These are phyloP conservation scores for Marasmius oreades DNA, from an alignment of 1,284 basidiomycete genomes.

Conservation along the genomic window DNA sequence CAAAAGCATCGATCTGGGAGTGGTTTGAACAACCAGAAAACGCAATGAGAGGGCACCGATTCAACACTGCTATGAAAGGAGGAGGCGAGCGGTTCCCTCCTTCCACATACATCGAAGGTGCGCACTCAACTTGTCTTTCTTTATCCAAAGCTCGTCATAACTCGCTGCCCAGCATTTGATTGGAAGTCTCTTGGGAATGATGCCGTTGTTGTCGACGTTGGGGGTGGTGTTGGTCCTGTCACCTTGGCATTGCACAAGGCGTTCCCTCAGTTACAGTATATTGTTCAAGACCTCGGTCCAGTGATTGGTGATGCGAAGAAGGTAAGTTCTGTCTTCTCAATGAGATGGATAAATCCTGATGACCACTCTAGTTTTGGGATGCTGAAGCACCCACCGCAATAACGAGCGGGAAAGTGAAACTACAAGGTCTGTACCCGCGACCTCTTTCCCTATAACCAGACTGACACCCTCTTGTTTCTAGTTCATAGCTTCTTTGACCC, in stretches of 20 bases:
- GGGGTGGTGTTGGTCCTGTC: constrained; percentile 16
- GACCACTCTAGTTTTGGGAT: background rate
- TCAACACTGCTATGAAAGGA: constrained; percentile 14
- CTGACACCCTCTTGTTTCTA: constrained; percentile 6
- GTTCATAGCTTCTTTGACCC: constrained; percentile 24
- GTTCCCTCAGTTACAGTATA: constrained; percentile 11
- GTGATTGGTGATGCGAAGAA: constrained; percentile 11
- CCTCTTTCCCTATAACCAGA: background rate
- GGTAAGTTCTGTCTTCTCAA: constrained; percentile 1
- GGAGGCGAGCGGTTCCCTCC: background rate
- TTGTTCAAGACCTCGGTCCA: constrained; percentile 17
- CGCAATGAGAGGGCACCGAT: constrained; percentile 10
- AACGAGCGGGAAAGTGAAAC: constrained; percentile 11
- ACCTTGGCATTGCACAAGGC: constrained; percentile 14
- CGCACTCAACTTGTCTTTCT: background rate
- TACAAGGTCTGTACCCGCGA: constrained; percentile 12
- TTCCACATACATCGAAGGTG: constrained; percentile 5
- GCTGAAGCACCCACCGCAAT: constrained; percentile 9
- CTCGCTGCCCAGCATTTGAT: constrained; percentile 11
- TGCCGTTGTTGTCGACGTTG: constrained; percentile 21
- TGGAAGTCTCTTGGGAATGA: constrained; percentile 12
- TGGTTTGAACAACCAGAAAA: constrained; percentile 14
- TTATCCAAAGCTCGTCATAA: background rate
- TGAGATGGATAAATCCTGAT: too few species aligned
- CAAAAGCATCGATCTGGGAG: background rate